phyloP scores from a whole-genome alignment of 352 stramenopile species.

The Pythium graminicola region DNA sequence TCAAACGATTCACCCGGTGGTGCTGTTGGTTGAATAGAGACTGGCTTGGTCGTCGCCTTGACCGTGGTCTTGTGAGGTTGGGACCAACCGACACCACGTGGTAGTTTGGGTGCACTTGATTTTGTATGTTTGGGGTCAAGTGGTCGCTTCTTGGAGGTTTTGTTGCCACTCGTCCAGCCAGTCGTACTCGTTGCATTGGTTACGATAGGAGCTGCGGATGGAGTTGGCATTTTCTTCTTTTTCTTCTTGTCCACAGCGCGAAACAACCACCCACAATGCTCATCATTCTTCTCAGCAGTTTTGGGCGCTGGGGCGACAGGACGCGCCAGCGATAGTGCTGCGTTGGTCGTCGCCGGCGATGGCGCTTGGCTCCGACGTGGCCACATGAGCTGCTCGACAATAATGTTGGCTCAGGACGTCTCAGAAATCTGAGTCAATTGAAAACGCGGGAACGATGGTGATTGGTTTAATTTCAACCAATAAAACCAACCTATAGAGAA shows the following conservation, averaged over 20 bases:
- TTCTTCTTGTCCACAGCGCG: conserved; percentile 20
- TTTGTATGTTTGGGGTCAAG: neutral
- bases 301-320: neutral
- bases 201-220: neutral
- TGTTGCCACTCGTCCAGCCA: neutral
- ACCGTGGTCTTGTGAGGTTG: conserved; percentile 4
- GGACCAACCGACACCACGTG: conserved; percentile 19
- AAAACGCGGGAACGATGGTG: neutral
- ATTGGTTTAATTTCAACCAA: neutral
- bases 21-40: neutral
- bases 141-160: conserved; percentile 8
- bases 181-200: neutral
- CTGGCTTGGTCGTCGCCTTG: neutral
- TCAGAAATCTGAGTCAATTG: neutral
- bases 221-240: conserved; percentile 1
- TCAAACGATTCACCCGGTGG: conserved; percentile 20
- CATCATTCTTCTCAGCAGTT: neutral
- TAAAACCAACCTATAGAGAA: too few relatives aligned
- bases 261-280: conserved; percentile 22
- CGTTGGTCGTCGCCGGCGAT: neutral
- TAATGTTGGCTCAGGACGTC: neutral
- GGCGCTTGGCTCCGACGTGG: conserved; percentile 11
- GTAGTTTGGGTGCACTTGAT: conserved; percentile 7
- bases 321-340: neutral
- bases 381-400: conserved; percentile 12